Percentiles rank a stretch among this genome's conserved stretches.
Conservation (phyloP, 2,329 filamentous ascomycete species). For the Lizonia empirigonia region DNA sequence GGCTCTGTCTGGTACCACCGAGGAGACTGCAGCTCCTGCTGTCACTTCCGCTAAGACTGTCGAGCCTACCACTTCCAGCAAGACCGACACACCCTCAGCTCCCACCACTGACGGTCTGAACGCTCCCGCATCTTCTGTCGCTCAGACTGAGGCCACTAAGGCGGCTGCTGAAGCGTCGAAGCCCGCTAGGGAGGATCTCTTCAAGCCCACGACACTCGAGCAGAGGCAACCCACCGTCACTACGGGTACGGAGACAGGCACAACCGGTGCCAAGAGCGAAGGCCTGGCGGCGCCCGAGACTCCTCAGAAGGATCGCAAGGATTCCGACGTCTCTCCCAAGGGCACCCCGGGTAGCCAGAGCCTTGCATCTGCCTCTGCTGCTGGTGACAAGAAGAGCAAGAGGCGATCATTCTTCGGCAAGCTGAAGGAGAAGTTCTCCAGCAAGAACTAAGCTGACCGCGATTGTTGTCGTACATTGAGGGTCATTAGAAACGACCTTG, state of each 20-base stretch:
- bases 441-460: slow-evolving; percentile 32
- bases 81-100: slow-evolving; percentile 10
- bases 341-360: slow-evolving; percentile 49
- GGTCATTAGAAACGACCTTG: slow-evolving; percentile 20
- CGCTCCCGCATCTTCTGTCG: slow-evolving; percentile 43
- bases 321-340: slow-evolving; percentile 40
- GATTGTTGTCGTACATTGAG: slow-evolving; percentile 18
- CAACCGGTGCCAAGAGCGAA: slow-evolving; percentile 24
- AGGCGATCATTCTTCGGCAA: slow-evolving; percentile 55
- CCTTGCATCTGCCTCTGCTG: slow-evolving; percentile 32
- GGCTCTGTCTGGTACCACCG: slow-evolving; percentile 2
- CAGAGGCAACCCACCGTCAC: slow-evolving; percentile 51
- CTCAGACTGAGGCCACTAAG: slow-evolving; percentile 29
- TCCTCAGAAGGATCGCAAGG: slow-evolving; percentile 25
- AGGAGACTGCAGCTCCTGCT: slow-evolving; percentile 20
- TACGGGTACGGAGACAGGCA: slow-evolving; percentile 47
- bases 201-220: slow-evolving; percentile 45
- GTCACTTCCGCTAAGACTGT: background rate
- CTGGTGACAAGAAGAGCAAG: slow-evolving; percentile 54
- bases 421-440: slow-evolving; percentile 55
- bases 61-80: slow-evolving; percentile 15
- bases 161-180: slow-evolving; percentile 39
- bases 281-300: slow-evolving; percentile 41
- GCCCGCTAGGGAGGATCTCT: slow-evolving; percentile 52
- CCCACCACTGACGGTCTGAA: slow-evolving; percentile 39